Evolutionary conservation across 805 yeast species (phyloP).

Genomic region (Starmerella bombicola): DNA sequence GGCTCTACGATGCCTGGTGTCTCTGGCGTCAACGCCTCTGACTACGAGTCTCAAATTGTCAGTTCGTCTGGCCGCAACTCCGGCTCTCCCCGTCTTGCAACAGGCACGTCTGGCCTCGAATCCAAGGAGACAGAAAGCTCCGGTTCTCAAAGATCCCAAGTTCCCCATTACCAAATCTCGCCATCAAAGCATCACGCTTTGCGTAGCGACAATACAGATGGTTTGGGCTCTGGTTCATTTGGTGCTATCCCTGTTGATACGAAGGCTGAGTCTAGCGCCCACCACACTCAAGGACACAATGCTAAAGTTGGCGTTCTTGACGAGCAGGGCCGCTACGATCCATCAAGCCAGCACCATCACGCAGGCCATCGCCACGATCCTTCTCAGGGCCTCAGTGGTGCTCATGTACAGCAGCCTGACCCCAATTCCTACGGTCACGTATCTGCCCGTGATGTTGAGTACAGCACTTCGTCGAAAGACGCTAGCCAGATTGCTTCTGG

Average conservation of each 20-base stretch:
- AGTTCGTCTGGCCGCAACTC: too few relatives aligned
- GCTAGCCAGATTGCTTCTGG: conserved; percentile 7
- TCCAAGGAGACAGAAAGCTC: too few relatives aligned
- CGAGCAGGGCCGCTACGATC: conserved; percentile 8
- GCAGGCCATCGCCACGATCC: conserved; percentile 16
- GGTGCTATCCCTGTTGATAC: conserved; percentile 14
- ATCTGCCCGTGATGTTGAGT: conserved; percentile 1
- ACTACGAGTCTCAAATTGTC: too few relatives aligned
- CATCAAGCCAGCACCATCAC: conserved; percentile 5
- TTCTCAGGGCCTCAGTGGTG: conserved; percentile 7
- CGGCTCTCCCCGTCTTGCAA: too few relatives aligned
- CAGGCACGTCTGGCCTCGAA: too few relatives aligned
- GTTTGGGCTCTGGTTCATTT: conserved; percentile 10
- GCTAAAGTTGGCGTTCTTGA: conserved; percentile 5
- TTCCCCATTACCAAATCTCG: conserved; percentile 12
- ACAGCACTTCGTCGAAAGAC: conserved; percentile 1
- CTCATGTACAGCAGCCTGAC: background rate
- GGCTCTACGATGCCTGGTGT: too few relatives aligned
- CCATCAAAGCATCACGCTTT: conserved; percentile 12
- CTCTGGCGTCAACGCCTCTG: too few relatives aligned
- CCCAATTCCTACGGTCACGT: background rate
- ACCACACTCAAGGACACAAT: conserved; percentile 5
- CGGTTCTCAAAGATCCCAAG: background rate
- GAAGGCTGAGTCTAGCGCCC: conserved; percentile 5
- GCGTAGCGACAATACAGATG: conserved; percentile 11